Evolutionary conservation across 129 eudicot genomes (phyloP), one percentile per base, ranked within the genome.

Genomic region (Ambrosia artemisiifolia): DNA sequence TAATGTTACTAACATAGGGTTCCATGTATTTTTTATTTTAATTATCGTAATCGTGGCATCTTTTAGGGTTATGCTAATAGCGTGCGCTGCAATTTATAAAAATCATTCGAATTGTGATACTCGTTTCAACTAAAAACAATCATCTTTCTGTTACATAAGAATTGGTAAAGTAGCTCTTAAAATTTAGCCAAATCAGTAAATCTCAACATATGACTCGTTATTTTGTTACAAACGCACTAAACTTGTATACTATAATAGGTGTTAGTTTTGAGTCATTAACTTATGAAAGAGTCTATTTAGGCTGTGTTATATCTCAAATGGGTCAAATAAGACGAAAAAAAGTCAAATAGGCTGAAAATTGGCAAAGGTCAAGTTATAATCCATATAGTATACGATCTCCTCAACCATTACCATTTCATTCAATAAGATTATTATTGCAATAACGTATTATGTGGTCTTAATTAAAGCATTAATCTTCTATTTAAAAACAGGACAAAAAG

Each of bases 141-240:
- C 62, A 42, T 76, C 6, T 68, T 47, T 34, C 43, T 30, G 80
- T 30, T 67, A 38, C 71, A 28, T 72, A 59, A 11, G 9, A 18
- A 55, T 55, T 33, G 19, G 28, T 24, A 24, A 24, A 24, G 28
- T 24, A 24, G 28, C 28, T 24, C 28, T 24, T 24, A 1, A 24
- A 24, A 24, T 24, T 24, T 24, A 24, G 28, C 0, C 1, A 24
- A 24, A 24, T 24, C 1, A 24, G 28, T 24, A 24, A 24, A 24
- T 24, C 28, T 24, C 28, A 24, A 24, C 28, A 24, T 24, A 24
- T 24, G 28, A 24, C 28, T 24, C 28, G 28, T 24, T 24, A 24
- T 24, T 24, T 24, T 24, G 28, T 24, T 24, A 24, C 28, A 24
- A 24, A 24, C 28, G 28, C 28, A 24, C 28, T 24, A 24, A 24